Conservation (phyloP, 2,329 filamentous ascomycete genomes). For the Pseudogymnoascus sp. region DNA sequence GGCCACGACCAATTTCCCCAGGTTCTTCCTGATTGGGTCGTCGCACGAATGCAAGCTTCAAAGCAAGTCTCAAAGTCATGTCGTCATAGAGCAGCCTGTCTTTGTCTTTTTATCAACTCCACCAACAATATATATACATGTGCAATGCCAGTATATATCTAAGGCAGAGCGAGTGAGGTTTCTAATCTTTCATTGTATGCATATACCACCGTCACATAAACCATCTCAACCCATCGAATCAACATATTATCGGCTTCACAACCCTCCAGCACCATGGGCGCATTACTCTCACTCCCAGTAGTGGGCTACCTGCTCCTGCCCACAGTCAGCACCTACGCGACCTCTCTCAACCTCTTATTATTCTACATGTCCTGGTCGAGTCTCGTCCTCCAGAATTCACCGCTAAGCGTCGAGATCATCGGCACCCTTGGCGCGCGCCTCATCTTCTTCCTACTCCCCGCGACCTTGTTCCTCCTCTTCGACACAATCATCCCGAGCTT, state of each 20-base stretch:
- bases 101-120: neutral
- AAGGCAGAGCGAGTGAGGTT: neutral
- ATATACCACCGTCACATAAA: neutral
- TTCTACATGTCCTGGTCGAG: conserved; percentile 89
- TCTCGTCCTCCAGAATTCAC: conserved; percentile 68
- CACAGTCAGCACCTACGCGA: conserved; percentile 60
- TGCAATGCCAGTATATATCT: conserved; percentile 1
- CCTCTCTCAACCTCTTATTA: conserved; percentile 77
- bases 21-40: conserved; percentile 26
- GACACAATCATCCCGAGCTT: conserved; percentile 65
- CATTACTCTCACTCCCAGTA: conserved; percentile 66
- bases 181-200: neutral
- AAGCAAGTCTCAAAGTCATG: conserved; percentile 51
- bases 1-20: neutral
- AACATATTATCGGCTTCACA: neutral
- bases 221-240: neutral
- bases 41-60: conserved; percentile 57
- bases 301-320: conserved; percentile 60
- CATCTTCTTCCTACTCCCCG: conserved; percentile 66
- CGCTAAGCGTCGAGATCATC: conserved; percentile 67
- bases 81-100: conserved; percentile 8
- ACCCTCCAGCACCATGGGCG: conserved; percentile 42
- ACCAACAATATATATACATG: conserved; percentile 15
- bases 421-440: conserved; percentile 61
- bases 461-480: conserved; percentile 64